A percentile compares a stretch with the other conserved stretches of the same genome.
Conservation (phyloP, 2,329 filamentous ascomycete species). For the Cytospora mali region DNA sequence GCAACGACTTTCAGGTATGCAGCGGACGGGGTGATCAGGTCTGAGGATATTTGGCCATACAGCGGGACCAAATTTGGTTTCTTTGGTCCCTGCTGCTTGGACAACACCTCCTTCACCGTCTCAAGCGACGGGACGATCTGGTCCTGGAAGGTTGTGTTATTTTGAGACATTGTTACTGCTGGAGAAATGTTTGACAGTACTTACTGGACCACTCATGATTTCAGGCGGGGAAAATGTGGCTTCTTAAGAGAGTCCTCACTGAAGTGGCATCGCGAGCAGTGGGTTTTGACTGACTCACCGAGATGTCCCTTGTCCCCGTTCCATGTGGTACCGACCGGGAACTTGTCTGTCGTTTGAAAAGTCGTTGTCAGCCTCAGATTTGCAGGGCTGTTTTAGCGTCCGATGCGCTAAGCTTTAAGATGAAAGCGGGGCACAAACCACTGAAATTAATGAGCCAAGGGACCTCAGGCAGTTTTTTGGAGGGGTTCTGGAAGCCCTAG, state of each 20-base stretch:
- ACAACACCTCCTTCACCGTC: constrained; percentile 48
- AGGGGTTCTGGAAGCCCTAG: background rate
- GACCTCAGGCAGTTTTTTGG: background rate
- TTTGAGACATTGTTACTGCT: constrained; percentile 24
- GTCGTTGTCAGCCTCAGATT: background rate
- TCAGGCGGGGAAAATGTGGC: constrained; percentile 15
- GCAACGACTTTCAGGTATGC: constrained; percentile 91
- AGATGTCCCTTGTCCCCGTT: background rate
- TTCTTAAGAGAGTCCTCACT: constrained; percentile 13
- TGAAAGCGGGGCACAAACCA: background rate
- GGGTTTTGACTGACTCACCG: constrained; percentile 27
- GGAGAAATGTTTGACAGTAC: constrained; percentile 19
- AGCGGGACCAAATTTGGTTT: constrained; percentile 72
- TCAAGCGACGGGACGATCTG: constrained; percentile 49
- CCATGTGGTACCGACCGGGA: too few relatives aligned
- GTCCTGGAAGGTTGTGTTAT: constrained; percentile 38
- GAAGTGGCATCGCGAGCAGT: constrained; percentile 11
- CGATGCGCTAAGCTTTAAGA: background rate
- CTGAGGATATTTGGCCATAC: constrained; percentile 81
- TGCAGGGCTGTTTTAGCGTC: background rate
- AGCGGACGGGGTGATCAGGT: constrained; percentile 90
- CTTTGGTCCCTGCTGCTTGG: constrained; percentile 40
- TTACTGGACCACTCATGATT: constrained; percentile 28
- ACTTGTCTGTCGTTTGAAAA: background rate
- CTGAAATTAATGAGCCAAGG: background rate